These are phyloP conservation scores for Parastagonospora avenae DNA, from an alignment of 2,329 filamentous ascomycete species.

Conservation along the genomic window DNA sequence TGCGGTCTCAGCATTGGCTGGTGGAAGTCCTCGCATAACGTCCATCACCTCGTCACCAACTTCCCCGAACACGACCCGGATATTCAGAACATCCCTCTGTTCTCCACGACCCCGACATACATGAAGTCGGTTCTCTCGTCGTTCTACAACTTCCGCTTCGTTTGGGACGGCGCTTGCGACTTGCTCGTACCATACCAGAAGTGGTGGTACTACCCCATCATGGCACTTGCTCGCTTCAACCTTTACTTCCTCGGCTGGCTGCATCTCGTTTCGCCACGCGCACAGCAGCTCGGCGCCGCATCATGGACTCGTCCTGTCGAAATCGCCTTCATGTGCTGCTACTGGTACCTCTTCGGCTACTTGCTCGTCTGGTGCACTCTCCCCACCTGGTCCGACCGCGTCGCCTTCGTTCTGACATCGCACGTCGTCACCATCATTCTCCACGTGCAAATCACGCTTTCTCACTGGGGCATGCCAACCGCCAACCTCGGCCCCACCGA, in stretches of 20 bases:
- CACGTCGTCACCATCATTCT: slow-evolving; percentile 81
- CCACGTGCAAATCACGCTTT: slow-evolving; percentile 88
- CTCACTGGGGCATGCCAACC: slow-evolving; percentile 93
- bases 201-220: slow-evolving; percentile 81
- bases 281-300: slow-evolving; percentile 74
- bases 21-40: slow-evolving; percentile 73
- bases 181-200: slow-evolving; percentile 74
- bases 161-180: slow-evolving; percentile 75
- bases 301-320: slow-evolving; percentile 88
- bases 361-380: slow-evolving; percentile 75
- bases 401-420: slow-evolving; percentile 78
- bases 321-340: slow-evolving; percentile 74
- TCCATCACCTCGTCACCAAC: slow-evolving; percentile 71
- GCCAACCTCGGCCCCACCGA: slow-evolving; percentile 81
- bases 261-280: slow-evolving; percentile 72
- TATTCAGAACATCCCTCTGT: slow-evolving; percentile 74
- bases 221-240: slow-evolving; percentile 84
- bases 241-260: slow-evolving; percentile 82
- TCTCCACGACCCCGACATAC: slow-evolving; percentile 83
- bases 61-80: slow-evolving; percentile 56
- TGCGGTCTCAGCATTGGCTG: slow-evolving; percentile 70
- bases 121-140: slow-evolving; percentile 74
- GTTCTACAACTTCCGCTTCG: slow-evolving; percentile 82
- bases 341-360: slow-evolving; percentile 89
- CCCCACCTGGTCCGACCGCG: slow-evolving; percentile 69